These are phyloP conservation scores for Aethionema arabicum DNA, from an alignment of 345 rosid genomes.

Conservation along the genomic window DNA sequence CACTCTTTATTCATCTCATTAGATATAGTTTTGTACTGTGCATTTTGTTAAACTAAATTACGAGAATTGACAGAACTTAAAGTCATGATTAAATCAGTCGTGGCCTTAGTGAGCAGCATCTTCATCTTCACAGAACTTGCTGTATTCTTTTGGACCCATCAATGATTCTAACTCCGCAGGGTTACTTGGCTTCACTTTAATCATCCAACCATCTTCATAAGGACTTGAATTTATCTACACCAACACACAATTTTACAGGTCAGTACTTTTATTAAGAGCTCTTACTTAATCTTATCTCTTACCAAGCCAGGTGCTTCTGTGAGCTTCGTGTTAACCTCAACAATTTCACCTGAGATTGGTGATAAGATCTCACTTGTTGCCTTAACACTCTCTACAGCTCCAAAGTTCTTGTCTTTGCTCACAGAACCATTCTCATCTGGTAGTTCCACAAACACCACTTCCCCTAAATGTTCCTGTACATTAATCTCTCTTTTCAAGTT, in stretches of 20 bases:
- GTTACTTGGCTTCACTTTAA: conserved; percentile 76
- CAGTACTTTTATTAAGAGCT: conserved; percentile 1
- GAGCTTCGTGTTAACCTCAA: conserved; percentile 75
- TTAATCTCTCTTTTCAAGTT: background rate
- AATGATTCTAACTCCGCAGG: conserved; percentile 68
- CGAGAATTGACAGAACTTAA: background rate
- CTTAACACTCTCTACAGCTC: conserved; percentile 91
- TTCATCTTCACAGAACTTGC: conserved; percentile 85
- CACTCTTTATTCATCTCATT: too few relatives aligned
- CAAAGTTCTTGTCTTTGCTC: conserved; percentile 59
- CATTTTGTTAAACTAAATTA: background rate
- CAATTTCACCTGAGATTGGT: conserved; percentile 74
- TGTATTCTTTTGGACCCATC: conserved; percentile 71
- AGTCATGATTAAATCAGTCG: conserved; percentile 8
- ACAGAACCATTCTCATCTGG: conserved; percentile 63
- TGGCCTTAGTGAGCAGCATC: conserved; percentile 62
- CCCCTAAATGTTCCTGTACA: conserved; percentile 83
- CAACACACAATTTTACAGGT: background rate
- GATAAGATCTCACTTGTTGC: conserved; percentile 90
- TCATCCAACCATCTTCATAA: conserved; percentile 91
- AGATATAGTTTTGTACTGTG: background rate
- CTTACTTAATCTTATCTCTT: background rate
- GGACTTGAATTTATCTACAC: conserved; percentile 82
- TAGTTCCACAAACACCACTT: conserved; percentile 86
- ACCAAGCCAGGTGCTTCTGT: conserved; percentile 73